Evolutionary conservation across 345 rosid genomes (phyloP).

Genomic region (Limnanthes douglasii): DNA sequence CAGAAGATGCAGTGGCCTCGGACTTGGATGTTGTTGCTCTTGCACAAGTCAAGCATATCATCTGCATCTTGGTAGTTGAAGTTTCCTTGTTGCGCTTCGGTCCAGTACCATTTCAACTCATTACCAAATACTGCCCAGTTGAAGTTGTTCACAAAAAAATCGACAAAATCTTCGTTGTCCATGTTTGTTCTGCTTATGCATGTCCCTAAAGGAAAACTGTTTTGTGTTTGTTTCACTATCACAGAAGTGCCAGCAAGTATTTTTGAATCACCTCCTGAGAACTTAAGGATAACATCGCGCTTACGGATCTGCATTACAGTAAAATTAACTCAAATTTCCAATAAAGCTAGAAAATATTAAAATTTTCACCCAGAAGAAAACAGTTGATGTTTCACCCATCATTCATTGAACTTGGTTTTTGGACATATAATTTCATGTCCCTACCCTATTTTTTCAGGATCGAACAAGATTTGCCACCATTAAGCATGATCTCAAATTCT

Average conservation of each 20-base stretch:
- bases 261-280: slow-evolving; percentile 30
- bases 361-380: too few relatives aligned
- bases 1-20: slow-evolving; percentile 98
- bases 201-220: slow-evolving; percentile 74
- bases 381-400: too few relatives aligned
- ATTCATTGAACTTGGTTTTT: background rate
- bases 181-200: slow-evolving; percentile 71
- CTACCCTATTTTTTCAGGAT: background rate
- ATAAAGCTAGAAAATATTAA: too few relatives aligned
- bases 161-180: slow-evolving; percentile 84
- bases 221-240: slow-evolving; percentile 47
- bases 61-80: slow-evolving; percentile 78
- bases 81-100: slow-evolving; percentile 69
- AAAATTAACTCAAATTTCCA: too few relatives aligned
- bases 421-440: background rate
- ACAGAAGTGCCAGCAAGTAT: slow-evolving; percentile 32
- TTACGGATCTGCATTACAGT: slow-evolving; percentile 53
- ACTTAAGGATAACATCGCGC: slow-evolving; percentile 53
- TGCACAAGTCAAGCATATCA: slow-evolving; percentile 67
- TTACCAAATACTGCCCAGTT: slow-evolving; percentile 93
- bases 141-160: slow-evolving; percentile 59
- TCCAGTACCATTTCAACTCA: slow-evolving; percentile 97
- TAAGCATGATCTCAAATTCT: slow-evolving; percentile 58
- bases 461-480: slow-evolving; percentile 4
- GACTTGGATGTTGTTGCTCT: slow-evolving; percentile 32